These are phyloP conservation scores for Gossypium longicalyx DNA, from an alignment of 345 rosid species.

Conservation along the genomic window DNA sequence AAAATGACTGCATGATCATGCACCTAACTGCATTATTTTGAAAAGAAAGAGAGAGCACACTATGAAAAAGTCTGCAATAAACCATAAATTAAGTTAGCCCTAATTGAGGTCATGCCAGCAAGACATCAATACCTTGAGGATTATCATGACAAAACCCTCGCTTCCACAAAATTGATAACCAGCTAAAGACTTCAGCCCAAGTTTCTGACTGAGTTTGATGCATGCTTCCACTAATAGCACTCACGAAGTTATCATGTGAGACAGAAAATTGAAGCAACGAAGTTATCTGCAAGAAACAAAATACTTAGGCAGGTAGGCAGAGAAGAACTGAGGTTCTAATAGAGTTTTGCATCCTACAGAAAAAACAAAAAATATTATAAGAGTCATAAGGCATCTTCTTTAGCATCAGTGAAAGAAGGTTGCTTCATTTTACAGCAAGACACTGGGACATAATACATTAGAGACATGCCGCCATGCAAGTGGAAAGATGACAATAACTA, in stretches of 20 bases:
- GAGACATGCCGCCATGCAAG: neutral
- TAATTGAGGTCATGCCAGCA: neutral
- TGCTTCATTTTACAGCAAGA: neutral
- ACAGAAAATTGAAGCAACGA: conserved; percentile 63
- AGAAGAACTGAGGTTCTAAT: conserved; percentile 4
- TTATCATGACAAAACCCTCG: conserved; percentile 81
- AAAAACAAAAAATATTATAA: neutral
- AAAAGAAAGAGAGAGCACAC: conserved; percentile 14
- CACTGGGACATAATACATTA: neutral
- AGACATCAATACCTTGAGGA: conserved; percentile 66
- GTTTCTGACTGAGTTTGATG: conserved; percentile 33
- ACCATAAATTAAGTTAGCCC: neutral
- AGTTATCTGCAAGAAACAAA: conserved; percentile 49
- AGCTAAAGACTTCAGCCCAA: conserved; percentile 46
- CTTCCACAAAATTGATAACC: conserved; percentile 86
- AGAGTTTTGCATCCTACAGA: neutral
- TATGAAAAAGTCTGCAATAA: neutral
- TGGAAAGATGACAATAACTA: conserved; percentile 2
- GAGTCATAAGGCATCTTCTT: neutral
- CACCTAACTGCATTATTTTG: conserved; percentile 69
- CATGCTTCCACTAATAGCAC: conserved; percentile 27
- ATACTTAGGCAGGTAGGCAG: conserved; percentile 21
- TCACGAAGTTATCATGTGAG: conserved; percentile 38
- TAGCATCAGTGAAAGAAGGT: neutral
- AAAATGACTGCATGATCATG: conserved; percentile 86